These are phyloP conservation scores for Penicillium nordicum DNA, from an alignment of 2,329 filamentous ascomycete species.

Conservation along the genomic window DNA sequence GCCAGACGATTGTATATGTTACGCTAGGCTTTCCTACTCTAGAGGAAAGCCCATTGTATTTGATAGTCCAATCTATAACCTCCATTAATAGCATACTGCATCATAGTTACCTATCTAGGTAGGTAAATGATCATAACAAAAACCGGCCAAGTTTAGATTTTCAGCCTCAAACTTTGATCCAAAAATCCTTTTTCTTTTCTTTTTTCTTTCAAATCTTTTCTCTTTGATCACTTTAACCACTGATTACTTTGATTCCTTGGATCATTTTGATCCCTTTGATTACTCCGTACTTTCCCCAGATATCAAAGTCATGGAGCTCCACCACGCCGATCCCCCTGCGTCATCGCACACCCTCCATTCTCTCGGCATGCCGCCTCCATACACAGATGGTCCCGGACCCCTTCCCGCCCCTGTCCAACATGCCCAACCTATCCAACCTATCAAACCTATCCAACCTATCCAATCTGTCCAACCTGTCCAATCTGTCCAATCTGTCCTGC, in stretches of 20 bases:
- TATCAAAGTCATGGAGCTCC: conserved; percentile 8
- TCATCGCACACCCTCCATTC: conserved; percentile 20
- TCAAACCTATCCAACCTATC: too few species aligned
- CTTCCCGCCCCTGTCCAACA: background rate
- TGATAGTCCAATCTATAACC: too few species aligned
- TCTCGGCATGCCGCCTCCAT: conserved; percentile 20
- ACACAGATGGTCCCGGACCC: conserved; percentile 19
- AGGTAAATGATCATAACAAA: too few species aligned
- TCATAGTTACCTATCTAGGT: too few species aligned
- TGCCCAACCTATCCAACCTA: background rate
- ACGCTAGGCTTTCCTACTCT: background rate
- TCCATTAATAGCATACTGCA: too few species aligned
- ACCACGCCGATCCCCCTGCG: conserved; percentile 9
- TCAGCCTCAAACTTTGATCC: background rate
- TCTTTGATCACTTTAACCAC: background rate
- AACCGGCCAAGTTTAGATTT: background rate
- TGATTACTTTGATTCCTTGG: background rate
- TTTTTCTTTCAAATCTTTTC: background rate
- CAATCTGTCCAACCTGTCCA: too few species aligned
- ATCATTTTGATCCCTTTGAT: background rate
- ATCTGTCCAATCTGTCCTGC: background rate
- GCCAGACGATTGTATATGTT: too few species aligned
- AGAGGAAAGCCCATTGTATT: too few species aligned
- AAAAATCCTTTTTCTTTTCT: background rate
- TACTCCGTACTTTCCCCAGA: background rate